Base-by-base conservation (phyloP, 371 early-diverging fungal species). In the Dichotomocladium elegans region DNA sequence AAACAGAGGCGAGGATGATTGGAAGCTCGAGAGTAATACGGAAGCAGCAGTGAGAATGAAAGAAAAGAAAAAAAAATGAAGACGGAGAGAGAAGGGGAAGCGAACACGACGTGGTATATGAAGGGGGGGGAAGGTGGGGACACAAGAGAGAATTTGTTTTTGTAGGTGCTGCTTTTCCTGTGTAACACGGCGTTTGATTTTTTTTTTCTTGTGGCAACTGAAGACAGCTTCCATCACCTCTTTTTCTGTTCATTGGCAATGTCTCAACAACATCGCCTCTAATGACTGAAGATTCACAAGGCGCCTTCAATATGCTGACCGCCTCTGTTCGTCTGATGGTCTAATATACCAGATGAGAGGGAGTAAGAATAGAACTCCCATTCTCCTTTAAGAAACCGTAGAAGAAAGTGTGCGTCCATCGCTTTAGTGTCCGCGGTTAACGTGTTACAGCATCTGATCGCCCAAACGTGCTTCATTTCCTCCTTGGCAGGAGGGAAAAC, bases 81-180 rank as follows among this genome's bases (percentile, higher is more conserved):
- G 19, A 47, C 31, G 35, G 49, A 46, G 52, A 28, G 22, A 51
- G 41, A 51, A 22, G 30, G 12, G 40, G 24, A 55, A 4, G 47
- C n/a, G 40, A 24, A 25, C 14, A 47, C 10, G 29, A 41, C 14
- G 27, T n/a, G n/a, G n/a, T n/a, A n/a, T n/a, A 21, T 40, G 37
- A 22, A 25, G 10, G 25, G 15, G 17, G 33, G 46, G 55, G 28
- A 31, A 33, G 53, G 53, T 24, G 42, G 26, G 12, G 27, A 22
- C 29, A 29, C 37, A 37, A 37, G 37, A 37, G 21, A 21, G 15
- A n/a, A 17, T 5, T 35, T 12, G 34, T 33, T 12, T 10, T 1
- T 3, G 35, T 5, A 35, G 11, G 14, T 21, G 21, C 21, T 21
- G 17, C 37, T 21, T 17, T 37, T n/a, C 15, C n/a, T 9, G n/a